phyloP scores from a whole-genome alignment of 2,329 filamentous ascomycete genomes.

The Claviceps arundinis region DNA sequence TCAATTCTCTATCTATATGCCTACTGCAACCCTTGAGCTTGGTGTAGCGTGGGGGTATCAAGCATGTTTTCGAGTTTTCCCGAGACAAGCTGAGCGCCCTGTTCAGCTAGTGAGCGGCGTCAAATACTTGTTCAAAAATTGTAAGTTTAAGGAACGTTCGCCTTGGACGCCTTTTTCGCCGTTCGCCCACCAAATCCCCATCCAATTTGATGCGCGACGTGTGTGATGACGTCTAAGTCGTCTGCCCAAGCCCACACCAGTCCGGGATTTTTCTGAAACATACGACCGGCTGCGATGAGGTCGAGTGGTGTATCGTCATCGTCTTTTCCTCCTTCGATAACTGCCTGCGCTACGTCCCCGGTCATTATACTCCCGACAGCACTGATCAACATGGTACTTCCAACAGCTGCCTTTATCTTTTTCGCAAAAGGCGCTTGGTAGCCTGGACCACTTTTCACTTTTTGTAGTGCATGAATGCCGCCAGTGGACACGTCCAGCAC shows the following conservation, averaged over 20 bases:
- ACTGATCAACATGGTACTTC: slow-evolving; percentile 37
- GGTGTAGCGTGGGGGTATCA: too few species aligned
- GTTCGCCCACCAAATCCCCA: slow-evolving; percentile 35
- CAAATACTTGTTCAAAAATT: not conserved
- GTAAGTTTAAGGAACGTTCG: not conserved
- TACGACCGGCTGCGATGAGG: slow-evolving; percentile 33
- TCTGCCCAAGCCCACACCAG: slow-evolving; percentile 43
- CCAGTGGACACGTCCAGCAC: slow-evolving; percentile 71
- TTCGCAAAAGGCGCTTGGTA: slow-evolving; percentile 63
- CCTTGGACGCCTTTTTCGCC: not conserved
- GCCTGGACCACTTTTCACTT: slow-evolving; percentile 40
- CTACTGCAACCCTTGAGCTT: too few species aligned
- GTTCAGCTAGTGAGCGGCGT: not conserved
- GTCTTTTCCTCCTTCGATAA: slow-evolving; percentile 24
- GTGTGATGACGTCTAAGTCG: slow-evolving; percentile 33
- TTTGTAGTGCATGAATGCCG: slow-evolving; percentile 51
- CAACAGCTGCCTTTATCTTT: slow-evolving; percentile 56
- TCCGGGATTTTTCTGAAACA: slow-evolving; percentile 46
- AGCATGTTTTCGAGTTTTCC: not conserved
- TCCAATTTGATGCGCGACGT: slow-evolving; percentile 38
- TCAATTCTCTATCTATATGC: too few species aligned
- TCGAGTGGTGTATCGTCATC: slow-evolving; percentile 31
- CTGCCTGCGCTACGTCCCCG: slow-evolving; percentile 30
- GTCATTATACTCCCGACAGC: slow-evolving; percentile 36
- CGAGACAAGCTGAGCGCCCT: not conserved